A percentile compares a stretch with the other conserved stretches of the same genome.
These are phyloP conservation scores for Lachnum nothofagi DNA, from an alignment of 2,329 filamentous ascomycete species.

Conservation along the genomic window DNA sequence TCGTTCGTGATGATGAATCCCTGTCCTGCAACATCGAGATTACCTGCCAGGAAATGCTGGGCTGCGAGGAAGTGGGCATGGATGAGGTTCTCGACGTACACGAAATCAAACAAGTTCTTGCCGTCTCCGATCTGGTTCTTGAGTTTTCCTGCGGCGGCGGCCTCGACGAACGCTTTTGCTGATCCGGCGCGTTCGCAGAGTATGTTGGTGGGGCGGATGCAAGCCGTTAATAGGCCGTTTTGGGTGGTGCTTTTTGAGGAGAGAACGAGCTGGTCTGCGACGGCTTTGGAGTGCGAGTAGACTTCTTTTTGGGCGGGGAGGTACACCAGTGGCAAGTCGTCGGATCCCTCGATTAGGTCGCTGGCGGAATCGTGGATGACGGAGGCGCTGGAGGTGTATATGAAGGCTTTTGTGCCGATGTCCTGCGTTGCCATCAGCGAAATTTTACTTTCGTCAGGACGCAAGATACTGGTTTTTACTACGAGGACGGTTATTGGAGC, in stretches of 20 bases:
- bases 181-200: slow-evolving; percentile 41
- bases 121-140: slow-evolving; percentile 48
- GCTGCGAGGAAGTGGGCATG: slow-evolving; percentile 47
- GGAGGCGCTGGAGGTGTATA: slow-evolving; percentile 48
- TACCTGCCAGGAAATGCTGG: slow-evolving; percentile 30
- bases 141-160: slow-evolving; percentile 42
- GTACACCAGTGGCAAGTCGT: slow-evolving; percentile 21
- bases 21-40: slow-evolving; percentile 11
- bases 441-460: not conserved
- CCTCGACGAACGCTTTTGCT: slow-evolving; percentile 34
- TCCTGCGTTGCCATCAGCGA: slow-evolving; percentile 29
- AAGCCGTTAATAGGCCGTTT: slow-evolving; percentile 42
- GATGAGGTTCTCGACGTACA: slow-evolving; percentile 47
- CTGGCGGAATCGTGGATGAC: slow-evolving; percentile 41
- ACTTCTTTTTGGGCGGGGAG: slow-evolving; percentile 13
- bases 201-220: slow-evolving; percentile 46
- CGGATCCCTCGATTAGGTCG: slow-evolving; percentile 45
- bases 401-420: slow-evolving; percentile 45
- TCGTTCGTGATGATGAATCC: slow-evolving; percentile 20
- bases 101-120: slow-evolving; percentile 50
- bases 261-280: slow-evolving; percentile 17
- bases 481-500: no score
- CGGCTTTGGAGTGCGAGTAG: slow-evolving; percentile 20
- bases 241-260: slow-evolving; percentile 7
- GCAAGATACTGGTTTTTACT: no score